These are phyloP conservation scores for Mycosarcoma mackinlayi DNA, from an alignment of 1,284 basidiomycete species.

Conservation along the genomic window DNA sequence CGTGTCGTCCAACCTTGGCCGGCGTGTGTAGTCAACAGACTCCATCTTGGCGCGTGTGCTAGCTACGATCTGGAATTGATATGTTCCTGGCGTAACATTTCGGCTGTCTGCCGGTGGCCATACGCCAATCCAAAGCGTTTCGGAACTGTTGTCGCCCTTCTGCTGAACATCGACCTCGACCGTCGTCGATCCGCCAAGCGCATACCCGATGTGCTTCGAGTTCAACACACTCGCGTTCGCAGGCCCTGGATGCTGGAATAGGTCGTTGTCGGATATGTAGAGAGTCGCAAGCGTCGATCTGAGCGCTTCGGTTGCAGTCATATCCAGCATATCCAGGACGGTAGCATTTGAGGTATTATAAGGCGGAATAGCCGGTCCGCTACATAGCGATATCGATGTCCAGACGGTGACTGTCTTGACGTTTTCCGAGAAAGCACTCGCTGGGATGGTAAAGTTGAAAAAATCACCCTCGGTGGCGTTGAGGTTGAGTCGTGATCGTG, in stretches of 20 bases:
- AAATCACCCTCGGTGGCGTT: constrained; percentile 40
- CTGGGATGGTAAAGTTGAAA: constrained; percentile 50
- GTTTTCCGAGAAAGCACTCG: constrained; percentile 21
- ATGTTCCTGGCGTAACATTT: constrained; percentile 36
- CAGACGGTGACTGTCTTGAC: constrained; percentile 33
- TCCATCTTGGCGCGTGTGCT: constrained; percentile 51
- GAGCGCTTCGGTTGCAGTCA: constrained; percentile 45
- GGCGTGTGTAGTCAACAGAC: constrained; percentile 37
- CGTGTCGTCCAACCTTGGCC: constrained; percentile 64
- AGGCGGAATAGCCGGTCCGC: constrained; percentile 56
- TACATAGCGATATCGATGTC: constrained; percentile 59
- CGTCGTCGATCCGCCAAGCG: constrained; percentile 57
- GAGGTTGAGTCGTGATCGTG: constrained; percentile 35
- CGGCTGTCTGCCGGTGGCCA: constrained; percentile 57
- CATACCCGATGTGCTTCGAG: constrained; percentile 34
- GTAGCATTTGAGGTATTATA: constrained; percentile 61
- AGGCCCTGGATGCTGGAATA: constrained; percentile 45
- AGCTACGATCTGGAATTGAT: constrained; percentile 46
- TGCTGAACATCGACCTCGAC: constrained; percentile 38
- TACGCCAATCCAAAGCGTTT: constrained; percentile 59
- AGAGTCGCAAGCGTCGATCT: constrained; percentile 51
- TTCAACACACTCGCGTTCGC: constrained; percentile 38
- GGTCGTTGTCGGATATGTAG: constrained; percentile 49
- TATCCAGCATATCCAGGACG: constrained; percentile 39
- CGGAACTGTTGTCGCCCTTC: constrained; percentile 34